Conservation (phyloP, 192 early-diverging fungal genomes). For the Rhizoclosmatium globosum region DNA sequence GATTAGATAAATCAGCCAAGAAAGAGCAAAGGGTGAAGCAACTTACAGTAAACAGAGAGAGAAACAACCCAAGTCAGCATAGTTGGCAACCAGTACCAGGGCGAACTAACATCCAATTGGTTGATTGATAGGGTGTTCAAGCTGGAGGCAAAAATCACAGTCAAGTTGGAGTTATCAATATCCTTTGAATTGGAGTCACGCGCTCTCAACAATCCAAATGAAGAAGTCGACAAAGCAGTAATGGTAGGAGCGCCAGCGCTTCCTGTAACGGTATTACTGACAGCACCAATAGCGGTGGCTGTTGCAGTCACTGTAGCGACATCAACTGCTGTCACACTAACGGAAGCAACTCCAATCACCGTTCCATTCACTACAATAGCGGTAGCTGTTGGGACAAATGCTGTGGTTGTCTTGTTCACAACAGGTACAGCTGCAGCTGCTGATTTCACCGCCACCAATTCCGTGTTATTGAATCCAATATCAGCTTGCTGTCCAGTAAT, state of each 20-base stretch:
- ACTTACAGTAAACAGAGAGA: conserved; percentile 46
- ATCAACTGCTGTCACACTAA: neutral
- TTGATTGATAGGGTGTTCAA: conserved; percentile 45
- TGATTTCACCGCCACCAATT: neutral
- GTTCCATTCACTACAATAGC: neutral
- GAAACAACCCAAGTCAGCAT: conserved; percentile 44
- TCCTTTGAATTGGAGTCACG: neutral
- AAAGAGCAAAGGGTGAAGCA: neutral
- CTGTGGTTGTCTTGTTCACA: neutral
- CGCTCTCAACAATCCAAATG: neutral
- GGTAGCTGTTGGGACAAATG: neutral
- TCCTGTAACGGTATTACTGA: neutral
- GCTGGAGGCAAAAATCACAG: conserved; percentile 37
- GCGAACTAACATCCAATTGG: conserved; percentile 26
- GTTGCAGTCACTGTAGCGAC: conserved; percentile 2
- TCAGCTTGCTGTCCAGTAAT: conserved; percentile 22
- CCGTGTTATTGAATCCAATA: conserved; percentile 15
- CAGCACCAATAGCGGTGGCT: neutral
- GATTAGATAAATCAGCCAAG: neutral
- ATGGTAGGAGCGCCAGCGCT: neutral
- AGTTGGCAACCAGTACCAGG: conserved; percentile 49
- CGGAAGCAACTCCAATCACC: neutral
- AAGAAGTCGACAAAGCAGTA: neutral
- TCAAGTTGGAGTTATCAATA: conserved; percentile 36
- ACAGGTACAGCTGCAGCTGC: neutral